These are phyloP conservation scores for Protomyces macrosporus DNA, from an alignment of 1,139 yeast genomes.

Conservation along the genomic window DNA sequence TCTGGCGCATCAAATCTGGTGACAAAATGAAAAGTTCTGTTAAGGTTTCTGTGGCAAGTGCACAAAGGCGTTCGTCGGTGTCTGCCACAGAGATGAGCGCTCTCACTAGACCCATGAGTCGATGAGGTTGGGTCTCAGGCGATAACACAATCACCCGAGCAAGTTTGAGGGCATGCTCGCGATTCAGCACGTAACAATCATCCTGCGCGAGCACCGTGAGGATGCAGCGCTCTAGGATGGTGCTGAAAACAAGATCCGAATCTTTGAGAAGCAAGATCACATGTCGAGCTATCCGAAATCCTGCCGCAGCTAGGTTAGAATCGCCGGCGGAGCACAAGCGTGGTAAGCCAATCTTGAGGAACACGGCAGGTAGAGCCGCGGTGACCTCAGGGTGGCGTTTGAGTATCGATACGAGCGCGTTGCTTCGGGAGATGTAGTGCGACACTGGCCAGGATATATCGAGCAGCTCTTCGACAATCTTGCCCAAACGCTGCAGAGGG, in stretches of 20 bases:
- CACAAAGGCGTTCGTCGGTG: conserved; percentile 52
- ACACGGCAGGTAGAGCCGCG: neutral
- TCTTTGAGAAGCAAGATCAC: conserved; percentile 50
- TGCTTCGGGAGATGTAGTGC: conserved; percentile 52
- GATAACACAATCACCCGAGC: conserved; percentile 56
- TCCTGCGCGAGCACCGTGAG: conserved; percentile 60
- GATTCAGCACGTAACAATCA: conserved; percentile 52
- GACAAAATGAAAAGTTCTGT: conserved; percentile 60
- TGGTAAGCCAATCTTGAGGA: neutral
- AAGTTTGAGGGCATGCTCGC: conserved; percentile 73
- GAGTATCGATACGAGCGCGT: conserved; percentile 57
- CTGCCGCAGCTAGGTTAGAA: conserved; percentile 55
- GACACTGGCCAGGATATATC: neutral
- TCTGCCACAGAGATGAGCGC: conserved; percentile 70
- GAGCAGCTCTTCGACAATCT: neutral
- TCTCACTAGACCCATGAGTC: conserved; percentile 60
- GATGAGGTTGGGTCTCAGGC: conserved; percentile 55
- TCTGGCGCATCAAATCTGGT: conserved; percentile 56
- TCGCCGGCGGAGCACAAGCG: conserved; percentile 5
- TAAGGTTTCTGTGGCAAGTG: conserved; percentile 59
- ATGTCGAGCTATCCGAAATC: conserved; percentile 67
- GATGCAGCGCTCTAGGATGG: conserved; percentile 58
- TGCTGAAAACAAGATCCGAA: conserved; percentile 45
- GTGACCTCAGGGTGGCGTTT: conserved; percentile 32
- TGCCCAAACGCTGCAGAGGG: neutral